Percentiles rank a stretch among this genome's conserved stretches.
phyloP scores from a whole-genome alignment of 2,329 filamentous ascomycete genomes.

The Fusarium protoensiforme region DNA sequence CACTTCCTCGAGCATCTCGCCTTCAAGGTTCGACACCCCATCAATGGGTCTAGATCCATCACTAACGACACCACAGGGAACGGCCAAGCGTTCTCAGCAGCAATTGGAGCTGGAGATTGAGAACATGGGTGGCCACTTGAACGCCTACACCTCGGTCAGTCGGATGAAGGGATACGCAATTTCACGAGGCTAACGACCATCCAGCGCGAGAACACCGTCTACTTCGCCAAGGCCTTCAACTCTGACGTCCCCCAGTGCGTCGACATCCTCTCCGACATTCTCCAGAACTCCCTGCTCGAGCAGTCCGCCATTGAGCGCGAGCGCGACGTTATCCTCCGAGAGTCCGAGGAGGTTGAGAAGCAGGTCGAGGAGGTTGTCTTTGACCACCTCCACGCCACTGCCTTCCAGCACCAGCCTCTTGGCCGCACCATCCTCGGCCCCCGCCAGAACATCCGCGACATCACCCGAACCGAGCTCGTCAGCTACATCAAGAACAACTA shows the following conservation, averaged over 20 bases:
- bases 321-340: conserved; percentile 97
- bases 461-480: conserved; percentile 88
- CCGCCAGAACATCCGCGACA: conserved; percentile 97
- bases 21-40: conserved; percentile 81
- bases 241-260: conserved; percentile 95
- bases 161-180: conserved; percentile 39
- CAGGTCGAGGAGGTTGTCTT: conserved; percentile 99
- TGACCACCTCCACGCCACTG: conserved; percentile 97
- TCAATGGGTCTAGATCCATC: conserved; percentile 34
- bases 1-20: conserved; percentile 99
- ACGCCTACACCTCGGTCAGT: conserved; percentile 98
- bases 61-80: conserved; percentile 70
- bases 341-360: conserved; percentile 99
- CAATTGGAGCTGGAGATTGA: conserved; percentile 99
- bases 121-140: conserved; percentile 99
- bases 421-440: conserved; percentile 98
- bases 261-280: conserved; percentile 98
- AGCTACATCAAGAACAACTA: conserved; percentile 99
- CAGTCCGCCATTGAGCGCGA: conserved; percentile 92
- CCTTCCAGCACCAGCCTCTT: conserved; percentile 94
- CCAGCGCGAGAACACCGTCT: conserved; percentile 98
- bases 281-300: conserved; percentile 99
- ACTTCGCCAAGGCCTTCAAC: conserved; percentile 99
- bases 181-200: conserved; percentile 42
- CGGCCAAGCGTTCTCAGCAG: conserved; percentile 91